phyloP scores from a whole-genome alignment of 1,284 basidiomycete species.

The Ceratobasidium sp. region DNA sequence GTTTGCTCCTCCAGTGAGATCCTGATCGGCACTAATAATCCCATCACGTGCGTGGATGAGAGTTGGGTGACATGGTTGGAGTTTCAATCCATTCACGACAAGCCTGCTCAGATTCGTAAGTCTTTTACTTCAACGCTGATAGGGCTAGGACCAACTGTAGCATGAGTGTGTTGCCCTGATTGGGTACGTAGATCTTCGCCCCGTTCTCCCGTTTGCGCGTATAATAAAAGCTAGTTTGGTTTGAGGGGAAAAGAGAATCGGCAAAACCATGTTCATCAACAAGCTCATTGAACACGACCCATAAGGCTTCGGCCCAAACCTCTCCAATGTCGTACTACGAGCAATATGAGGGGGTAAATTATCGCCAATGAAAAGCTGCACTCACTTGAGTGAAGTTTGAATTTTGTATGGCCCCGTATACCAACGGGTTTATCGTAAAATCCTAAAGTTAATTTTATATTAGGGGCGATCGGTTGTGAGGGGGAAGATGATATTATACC shows the following conservation, averaged over 20 bases:
- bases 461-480: too few species aligned
- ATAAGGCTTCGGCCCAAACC: constrained; percentile 97
- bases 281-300: constrained; percentile 77
- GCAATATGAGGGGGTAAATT: constrained; percentile 22
- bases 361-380: constrained; percentile 13
- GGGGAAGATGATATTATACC: too few species aligned
- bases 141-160: constrained; percentile 62
- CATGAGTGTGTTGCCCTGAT: constrained; percentile 88
- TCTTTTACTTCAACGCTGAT: neutral
- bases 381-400: constrained; percentile 87
- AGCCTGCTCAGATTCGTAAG: constrained; percentile 54
- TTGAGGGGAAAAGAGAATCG: constrained; percentile 75
- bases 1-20: constrained; percentile 92
- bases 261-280: constrained; percentile 84
- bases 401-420: constrained; percentile 93
- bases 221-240: constrained; percentile 82
- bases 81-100: constrained; percentile 90
- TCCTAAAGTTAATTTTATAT: constrained; percentile 53
- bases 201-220: constrained; percentile 45
- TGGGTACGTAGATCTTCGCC: constrained; percentile 74
- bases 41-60: constrained; percentile 94
- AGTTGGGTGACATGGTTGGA: constrained; percentile 87
- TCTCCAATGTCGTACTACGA: constrained; percentile 81
- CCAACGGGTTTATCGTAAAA: constrained; percentile 81
- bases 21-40: constrained; percentile 88